phyloP scores from a whole-genome alignment of 768 basidiomycete species.

The Russula sp. region DNA sequence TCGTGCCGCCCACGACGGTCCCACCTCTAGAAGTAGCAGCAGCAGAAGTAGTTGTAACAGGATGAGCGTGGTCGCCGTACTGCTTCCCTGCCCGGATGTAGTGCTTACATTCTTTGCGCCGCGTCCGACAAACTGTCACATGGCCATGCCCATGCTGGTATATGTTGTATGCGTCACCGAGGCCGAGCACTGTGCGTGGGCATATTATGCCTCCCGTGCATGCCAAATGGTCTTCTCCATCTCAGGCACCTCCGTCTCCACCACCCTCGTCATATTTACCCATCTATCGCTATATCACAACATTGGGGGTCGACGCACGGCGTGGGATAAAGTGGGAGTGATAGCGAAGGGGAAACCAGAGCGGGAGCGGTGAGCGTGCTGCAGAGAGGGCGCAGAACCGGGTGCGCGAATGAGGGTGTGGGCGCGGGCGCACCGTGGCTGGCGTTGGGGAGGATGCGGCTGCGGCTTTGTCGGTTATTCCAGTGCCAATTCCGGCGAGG shows the following conservation, averaged over 20 bases:
- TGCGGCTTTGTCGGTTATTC: too few relatives aligned
- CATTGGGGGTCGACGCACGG: conserved; percentile 2
- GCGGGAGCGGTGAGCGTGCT: conserved; percentile 14
- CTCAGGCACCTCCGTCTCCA: too few relatives aligned
- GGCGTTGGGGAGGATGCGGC: neutral
- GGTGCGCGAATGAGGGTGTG: neutral
- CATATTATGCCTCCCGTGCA: conserved; percentile 11
- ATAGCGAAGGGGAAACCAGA: conserved; percentile 6
- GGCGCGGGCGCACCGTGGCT: neutral
- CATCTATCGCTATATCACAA: neutral
- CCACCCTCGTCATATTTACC: neutral
- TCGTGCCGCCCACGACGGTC: neutral
- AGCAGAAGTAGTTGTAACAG: neutral
- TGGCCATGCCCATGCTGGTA: conserved; percentile 16
- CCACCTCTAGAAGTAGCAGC: neutral
- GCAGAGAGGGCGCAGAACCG: conserved; percentile 10
- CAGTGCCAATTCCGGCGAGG: too few relatives aligned
- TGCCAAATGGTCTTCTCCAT: conserved; percentile 10
- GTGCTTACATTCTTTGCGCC: neutral
- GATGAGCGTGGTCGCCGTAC: neutral
- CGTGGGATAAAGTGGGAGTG: conserved; percentile 8
- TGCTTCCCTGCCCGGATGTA: neutral
- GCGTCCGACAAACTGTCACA: neutral
- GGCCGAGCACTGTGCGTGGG: conserved; percentile 5
- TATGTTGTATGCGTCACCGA: conserved; percentile 10